Base-by-base conservation (phyloP, 331 rosid species). In the Malus hybrid region DNA sequence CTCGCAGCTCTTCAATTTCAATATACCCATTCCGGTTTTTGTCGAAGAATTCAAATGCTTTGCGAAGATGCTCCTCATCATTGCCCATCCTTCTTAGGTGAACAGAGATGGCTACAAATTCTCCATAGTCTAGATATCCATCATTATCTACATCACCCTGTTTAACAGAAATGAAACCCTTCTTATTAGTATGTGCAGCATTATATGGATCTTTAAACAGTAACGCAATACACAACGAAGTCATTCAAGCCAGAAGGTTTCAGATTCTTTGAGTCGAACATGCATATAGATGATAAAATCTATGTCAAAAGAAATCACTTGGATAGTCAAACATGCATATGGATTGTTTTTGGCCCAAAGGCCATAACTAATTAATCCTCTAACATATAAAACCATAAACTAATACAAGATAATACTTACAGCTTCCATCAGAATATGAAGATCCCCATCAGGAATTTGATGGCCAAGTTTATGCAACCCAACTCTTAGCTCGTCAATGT, bases 71-170 rank as follows among this genome's bases (percentile, higher is more conserved):
- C 70, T 86, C 93, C 22, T 92, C 91, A 42, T 84, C 91, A 60
- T 88, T 85, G 36, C 89, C 98, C 86, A 95, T 89, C 85, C 71
- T 92, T 79, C 84, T 86, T 63, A 95, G 81, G 79, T 95, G 99
- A 84, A 95, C 89, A 42, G 98, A 84, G 74, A 95, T 89, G 56
- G 99, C 96, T 11, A 92, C 97, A 71, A 89, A 92, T 79, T 95
- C 99, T 79, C 90, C 91, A 8, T 88, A 95, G 80, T 90, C 96
- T 50, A 95, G 86, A 83, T 79, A 71, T 30, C 99, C 98, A 63
- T 95, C 99, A 76, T 83, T 90, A 79, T 95, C 96, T 64, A 83
- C 86, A 74, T 95, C 98, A 58, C 99, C 97, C 99, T 95, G 98
- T 62, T 64, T 8, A 64, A 64, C 16, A 64, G 83, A 84, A 72